Base-by-base conservation (phyloP, 441 rosid genomes). In the Brassica balearica region DNA sequence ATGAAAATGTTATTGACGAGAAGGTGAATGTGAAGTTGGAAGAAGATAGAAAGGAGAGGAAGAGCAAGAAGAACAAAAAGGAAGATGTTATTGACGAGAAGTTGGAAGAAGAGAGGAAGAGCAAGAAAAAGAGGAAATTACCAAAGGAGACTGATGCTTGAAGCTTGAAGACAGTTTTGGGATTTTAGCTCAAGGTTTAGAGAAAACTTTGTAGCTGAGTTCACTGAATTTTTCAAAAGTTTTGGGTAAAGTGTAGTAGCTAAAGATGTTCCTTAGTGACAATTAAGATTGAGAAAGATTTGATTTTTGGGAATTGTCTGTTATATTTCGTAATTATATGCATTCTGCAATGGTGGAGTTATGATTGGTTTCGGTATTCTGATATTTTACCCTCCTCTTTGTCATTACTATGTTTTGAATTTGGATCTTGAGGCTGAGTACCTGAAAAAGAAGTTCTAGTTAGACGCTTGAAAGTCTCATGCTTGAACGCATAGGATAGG, bases 31-130 rank as follows among this genome's bases (percentile, higher is more conserved):
- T 9, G n/a, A 41, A 11, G 14, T 43, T 11, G 51, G 51, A 11
- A 11, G 14, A 43, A 11, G 51, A 43, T 5, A 43, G 12, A 11
- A 43, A 43, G 8, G 8, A 34, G 38, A 34, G 2, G 38, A 76
- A 20, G 48, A 84, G 81, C 69, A 85, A 84, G 82, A 85, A 25
- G 27, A 25, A 25, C 27, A 25, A 29, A 29, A 29, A 29, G 34
- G 34, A 29, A 29, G 34, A 29, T 29, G 34, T 29, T 29, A 29
- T 29, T 29, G 34, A 29, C 34, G 34, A 29, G 34, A 29, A 29
- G 34, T 29, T 29, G 34, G 34, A 29, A 29, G 34, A 29, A 29
- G 34, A 29, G 34, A 29, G 34, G 34, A 29, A 29, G 34, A 29
- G 34, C 34, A 29, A 29, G 34, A 29, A 29, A 29, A 29, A 29